These are phyloP conservation scores for Heliamphora pulchella DNA, from an alignment of 179 eudicot species.

Conservation along the genomic window DNA sequence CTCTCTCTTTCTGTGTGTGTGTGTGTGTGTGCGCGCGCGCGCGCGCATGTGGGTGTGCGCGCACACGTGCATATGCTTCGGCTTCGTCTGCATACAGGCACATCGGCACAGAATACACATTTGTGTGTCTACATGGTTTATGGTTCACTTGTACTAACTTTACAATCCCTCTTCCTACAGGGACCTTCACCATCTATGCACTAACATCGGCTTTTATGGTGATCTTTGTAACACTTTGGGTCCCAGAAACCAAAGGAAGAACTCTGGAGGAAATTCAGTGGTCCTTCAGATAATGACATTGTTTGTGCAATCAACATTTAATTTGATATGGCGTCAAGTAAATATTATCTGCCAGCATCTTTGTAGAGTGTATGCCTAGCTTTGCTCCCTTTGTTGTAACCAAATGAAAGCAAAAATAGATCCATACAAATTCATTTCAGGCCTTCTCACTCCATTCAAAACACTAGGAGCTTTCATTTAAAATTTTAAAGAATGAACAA, in stretches of 20 bases:
- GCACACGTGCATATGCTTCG: no score
- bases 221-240: slow-evolving; percentile 59
- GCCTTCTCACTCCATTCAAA: not conserved
- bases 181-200: slow-evolving; percentile 61
- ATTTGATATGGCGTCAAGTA: not conserved
- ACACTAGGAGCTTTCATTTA: not conserved
- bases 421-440: not conserved
- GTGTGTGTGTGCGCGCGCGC: slow-evolving; percentile 14
- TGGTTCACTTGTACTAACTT: slow-evolving; percentile 7
- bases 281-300: slow-evolving; percentile 50
- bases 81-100: no score
- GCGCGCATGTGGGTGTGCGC: no score
- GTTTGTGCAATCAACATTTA: not conserved
- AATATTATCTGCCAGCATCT: not conserved
- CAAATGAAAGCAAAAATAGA: not conserved
- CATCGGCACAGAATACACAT: no score
- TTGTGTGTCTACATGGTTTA: not conserved
- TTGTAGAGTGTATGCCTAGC: not conserved
- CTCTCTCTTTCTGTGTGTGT: slow-evolving; percentile 8
- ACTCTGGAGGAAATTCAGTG: slow-evolving; percentile 75
- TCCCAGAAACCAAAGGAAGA: slow-evolving; percentile 87
- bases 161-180: slow-evolving; percentile 24
- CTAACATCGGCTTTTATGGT: slow-evolving; percentile 51
- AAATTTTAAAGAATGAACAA: not conserved
- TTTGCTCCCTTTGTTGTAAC: slow-evolving; percentile 8